Evolutionary conservation across 768 basidiomycete species (phyloP), one percentile per base, ranked within the genome.

Genomic region (Agaricus subrufescens): DNA sequence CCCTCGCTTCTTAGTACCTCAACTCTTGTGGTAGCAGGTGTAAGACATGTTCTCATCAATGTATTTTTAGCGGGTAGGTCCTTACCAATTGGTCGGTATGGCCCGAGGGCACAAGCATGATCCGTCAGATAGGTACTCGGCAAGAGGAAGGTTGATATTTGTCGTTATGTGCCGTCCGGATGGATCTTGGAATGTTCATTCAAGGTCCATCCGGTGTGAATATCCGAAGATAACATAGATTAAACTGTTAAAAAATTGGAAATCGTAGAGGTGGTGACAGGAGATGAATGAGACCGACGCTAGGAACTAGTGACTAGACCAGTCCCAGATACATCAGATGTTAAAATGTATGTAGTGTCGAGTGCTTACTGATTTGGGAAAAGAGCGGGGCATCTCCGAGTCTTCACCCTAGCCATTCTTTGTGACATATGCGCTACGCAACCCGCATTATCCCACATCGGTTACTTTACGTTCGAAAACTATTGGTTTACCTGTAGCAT

Each of bases 151-250:
- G 26, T 34, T 34, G 34, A 46, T 26, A 14, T 31, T 15, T 12
- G 25, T 5, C 23, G 3, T 29, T 26, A 5, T 27, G 19, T 52
- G 52, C 34, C 34, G 52, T 37, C 44, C 51, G 52, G 58, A 58
- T 53, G 51, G 58, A 58, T 44, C 48, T 53, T 58, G 58, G 15
- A 56, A 56, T 48, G 49, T 50, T 49, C 55, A 50, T 56, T 42
- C 55, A 56, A 56, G 55, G 49, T 56, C 55, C 55, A 56, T 56
- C 55, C 55, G 55, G 38, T 50, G 49, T 37, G 55, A 50, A 34
- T 34, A 46, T 10, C 11, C 27, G 12, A 30, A 12, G 52, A 34
- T 15, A 54, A 3, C 19, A 43, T 27, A 40, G n/a, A 15, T 19
- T 43, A 26, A 19, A 25, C 7, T 25, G 40, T 27, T 55, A 46